phyloP scores from a whole-genome alignment of 441 rosid species.

The Brassica hybrid region DNA sequence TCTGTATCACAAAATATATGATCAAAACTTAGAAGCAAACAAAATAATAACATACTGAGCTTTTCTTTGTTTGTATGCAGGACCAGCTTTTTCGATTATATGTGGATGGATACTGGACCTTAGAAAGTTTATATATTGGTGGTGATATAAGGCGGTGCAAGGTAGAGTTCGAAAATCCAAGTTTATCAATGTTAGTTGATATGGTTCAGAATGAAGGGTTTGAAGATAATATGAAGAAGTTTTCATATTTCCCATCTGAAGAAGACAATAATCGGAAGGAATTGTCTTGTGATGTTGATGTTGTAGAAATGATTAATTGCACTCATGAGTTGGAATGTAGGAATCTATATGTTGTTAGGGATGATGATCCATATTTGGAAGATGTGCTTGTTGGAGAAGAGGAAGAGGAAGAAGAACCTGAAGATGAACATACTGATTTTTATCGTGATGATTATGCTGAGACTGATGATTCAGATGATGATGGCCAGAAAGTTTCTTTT shows the following conservation, averaged over 20 bases:
- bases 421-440: neutral
- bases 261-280: neutral
- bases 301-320: neutral
- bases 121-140: neutral
- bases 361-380: too few relatives aligned
- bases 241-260: neutral
- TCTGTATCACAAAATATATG: too few relatives aligned
- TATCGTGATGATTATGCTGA: slow-evolving; percentile 8
- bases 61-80: too few relatives aligned
- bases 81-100: too few relatives aligned
- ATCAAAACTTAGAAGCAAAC: too few relatives aligned
- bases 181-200: neutral
- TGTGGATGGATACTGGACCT: too few relatives aligned
- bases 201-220: too few relatives aligned
- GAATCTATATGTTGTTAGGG: too few relatives aligned
- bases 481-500: too few relatives aligned
- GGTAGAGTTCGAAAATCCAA: neutral
- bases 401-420: neutral
- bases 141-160: neutral
- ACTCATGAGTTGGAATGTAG: neutral
- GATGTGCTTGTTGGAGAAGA: neutral
- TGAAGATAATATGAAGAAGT: neutral
- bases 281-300: neutral
- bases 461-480: slow-evolving; percentile 1
- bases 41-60: too few relatives aligned